Evolutionary conservation across 2,329 filamentous ascomycete species (phyloP).

Genomic region (Capronia americana): DNA sequence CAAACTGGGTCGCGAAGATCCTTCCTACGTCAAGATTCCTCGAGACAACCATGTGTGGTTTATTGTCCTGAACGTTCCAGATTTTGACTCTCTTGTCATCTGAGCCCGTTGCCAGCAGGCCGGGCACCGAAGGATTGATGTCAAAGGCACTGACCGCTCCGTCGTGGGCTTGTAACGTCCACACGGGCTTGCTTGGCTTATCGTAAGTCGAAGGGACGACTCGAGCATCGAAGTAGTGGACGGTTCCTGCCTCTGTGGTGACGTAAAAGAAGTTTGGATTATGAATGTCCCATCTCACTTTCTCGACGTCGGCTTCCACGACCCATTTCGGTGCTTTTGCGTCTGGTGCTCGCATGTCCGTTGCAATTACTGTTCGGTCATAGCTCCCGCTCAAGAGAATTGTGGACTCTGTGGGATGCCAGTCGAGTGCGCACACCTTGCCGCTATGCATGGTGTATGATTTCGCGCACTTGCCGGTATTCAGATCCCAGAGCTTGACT

Average conservation of each 20-base stretch:
- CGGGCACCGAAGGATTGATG: slow-evolving; percentile 86
- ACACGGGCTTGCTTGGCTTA: slow-evolving; percentile 79
- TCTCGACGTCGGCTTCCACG: slow-evolving; percentile 95
- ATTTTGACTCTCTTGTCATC: slow-evolving; percentile 95
- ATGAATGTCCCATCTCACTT: slow-evolving; percentile 90
- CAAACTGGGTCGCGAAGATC: slow-evolving; percentile 90
- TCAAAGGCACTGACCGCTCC: slow-evolving; percentile 91
- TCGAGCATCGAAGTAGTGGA: slow-evolving; percentile 90
- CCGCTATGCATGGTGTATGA: slow-evolving; percentile 96
- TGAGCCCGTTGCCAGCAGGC: slow-evolving; percentile 90
- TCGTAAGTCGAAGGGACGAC: slow-evolving; percentile 61
- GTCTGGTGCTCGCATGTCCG: slow-evolving; percentile 93
- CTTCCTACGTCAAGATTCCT: slow-evolving; percentile 93
- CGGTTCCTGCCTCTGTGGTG: slow-evolving; percentile 86
- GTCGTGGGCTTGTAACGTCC: slow-evolving; percentile 95
- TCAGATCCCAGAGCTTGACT: slow-evolving; percentile 96
- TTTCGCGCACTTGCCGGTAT: slow-evolving; percentile 89
- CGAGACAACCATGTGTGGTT: slow-evolving; percentile 87
- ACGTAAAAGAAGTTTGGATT: slow-evolving; percentile 93
- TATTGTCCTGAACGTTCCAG: slow-evolving; percentile 84
- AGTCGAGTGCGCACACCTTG: slow-evolving; percentile 95
- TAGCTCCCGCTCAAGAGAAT: slow-evolving; percentile 92
- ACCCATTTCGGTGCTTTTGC: slow-evolving; percentile 83
- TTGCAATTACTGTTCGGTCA: slow-evolving; percentile 90
- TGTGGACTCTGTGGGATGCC: slow-evolving; percentile 87